Conservation (phyloP, 257 asterid genomes). For the Echium plantagineum region DNA sequence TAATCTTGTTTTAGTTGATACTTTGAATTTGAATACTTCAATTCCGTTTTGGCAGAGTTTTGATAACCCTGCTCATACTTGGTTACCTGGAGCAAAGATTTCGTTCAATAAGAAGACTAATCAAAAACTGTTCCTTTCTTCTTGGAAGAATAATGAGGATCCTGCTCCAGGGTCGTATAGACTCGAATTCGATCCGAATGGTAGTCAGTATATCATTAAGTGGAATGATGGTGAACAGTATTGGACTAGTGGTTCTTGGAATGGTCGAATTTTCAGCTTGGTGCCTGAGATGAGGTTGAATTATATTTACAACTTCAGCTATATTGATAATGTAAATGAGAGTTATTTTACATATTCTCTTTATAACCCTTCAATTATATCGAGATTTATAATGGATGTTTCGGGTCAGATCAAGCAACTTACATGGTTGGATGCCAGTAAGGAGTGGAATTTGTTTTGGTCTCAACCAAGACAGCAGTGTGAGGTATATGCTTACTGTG, state of each 20-base stretch:
- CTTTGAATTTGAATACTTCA: conserved; percentile 5
- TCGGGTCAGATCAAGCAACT: conserved; percentile 35
- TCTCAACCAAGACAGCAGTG: conserved; percentile 34
- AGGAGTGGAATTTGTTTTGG: conserved; percentile 31
- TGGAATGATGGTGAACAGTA: conserved; percentile 36
- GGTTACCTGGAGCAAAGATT: conserved; percentile 65
- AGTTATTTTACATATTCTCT: conserved; percentile 30
- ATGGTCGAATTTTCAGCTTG: conserved; percentile 36
- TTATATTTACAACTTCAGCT: conserved; percentile 22
- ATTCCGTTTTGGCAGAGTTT: conserved; percentile 54
- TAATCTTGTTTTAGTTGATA: conserved; percentile 42
- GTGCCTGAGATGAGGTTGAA: conserved; percentile 36
- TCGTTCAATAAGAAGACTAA: conserved; percentile 36
- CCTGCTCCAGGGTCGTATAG: conserved; percentile 66
- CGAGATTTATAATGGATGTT: conserved; percentile 31
- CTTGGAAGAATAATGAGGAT: conserved; percentile 69
- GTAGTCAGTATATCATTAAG: conserved; percentile 33
- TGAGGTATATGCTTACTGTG: conserved; percentile 37
- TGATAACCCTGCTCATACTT: conserved; percentile 43
- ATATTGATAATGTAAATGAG: conserved; percentile 20
- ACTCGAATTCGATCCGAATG: conserved; percentile 40
- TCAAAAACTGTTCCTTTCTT: conserved; percentile 37
- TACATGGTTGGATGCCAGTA: conserved; percentile 15
- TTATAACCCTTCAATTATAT: background rate
- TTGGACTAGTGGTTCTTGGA: conserved; percentile 70